Conservation (phyloP, 208 protist species). For the Angomonas ambiguus region DNA sequence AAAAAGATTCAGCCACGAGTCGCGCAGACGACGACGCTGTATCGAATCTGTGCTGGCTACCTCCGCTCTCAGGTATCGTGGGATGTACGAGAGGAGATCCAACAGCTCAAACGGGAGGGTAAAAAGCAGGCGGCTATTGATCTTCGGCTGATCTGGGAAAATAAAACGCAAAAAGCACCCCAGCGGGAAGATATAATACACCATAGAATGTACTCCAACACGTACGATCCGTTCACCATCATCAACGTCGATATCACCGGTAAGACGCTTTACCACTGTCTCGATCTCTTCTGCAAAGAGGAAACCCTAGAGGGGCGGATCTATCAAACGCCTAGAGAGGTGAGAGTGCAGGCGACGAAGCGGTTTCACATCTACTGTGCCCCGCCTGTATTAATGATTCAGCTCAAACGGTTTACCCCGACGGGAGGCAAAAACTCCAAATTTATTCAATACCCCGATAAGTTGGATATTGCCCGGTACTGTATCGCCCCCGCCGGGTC, state of each 20-base stretch:
- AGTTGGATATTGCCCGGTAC: constrained; percentile 58
- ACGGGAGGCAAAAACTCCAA: constrained; percentile 65
- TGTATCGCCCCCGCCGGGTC: constrained; percentile 24
- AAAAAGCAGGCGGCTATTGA: constrained; percentile 76
- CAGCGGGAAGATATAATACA: neutral
- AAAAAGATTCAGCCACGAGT: constrained; percentile 60
- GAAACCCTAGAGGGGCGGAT: constrained; percentile 69
- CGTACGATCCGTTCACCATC: constrained; percentile 84
- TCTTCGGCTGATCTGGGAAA: constrained; percentile 43
- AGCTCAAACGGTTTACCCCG: constrained; percentile 84
- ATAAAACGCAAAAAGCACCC: constrained; percentile 11
- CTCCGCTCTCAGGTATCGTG: constrained; percentile 83
- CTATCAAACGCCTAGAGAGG: constrained; percentile 73
- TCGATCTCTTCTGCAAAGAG: constrained; percentile 63
- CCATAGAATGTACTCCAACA: constrained; percentile 62
- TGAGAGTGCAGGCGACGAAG: constrained; percentile 74
- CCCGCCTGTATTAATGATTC: constrained; percentile 81
- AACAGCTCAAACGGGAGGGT: constrained; percentile 51
- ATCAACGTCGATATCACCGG: constrained; percentile 72
- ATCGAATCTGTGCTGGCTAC: constrained; percentile 79
- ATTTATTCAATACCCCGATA: constrained; percentile 56
- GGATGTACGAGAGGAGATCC: constrained; percentile 72
- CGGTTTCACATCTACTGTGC: constrained; percentile 75
- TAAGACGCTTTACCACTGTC: constrained; percentile 68
- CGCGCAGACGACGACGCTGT: constrained; percentile 70